Percentiles rank a stretch among this genome's conserved stretches.
Conservation (phyloP, 169 alveolate species). For the Cryptosporidium bovis region DNA sequence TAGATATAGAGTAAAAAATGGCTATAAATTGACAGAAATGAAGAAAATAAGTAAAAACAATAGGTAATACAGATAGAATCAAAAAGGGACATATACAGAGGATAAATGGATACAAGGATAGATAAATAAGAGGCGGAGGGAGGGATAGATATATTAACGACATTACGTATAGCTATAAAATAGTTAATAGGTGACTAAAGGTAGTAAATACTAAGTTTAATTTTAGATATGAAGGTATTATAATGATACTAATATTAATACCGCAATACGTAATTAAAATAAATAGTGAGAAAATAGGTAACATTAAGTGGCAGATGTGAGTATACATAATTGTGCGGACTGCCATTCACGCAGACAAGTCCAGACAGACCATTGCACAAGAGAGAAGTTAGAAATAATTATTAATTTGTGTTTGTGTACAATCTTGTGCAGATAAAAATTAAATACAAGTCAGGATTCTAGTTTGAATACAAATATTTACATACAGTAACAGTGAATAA, state of each 20-base stretch:
- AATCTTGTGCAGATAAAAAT: conserved; percentile 51
- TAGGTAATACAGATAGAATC: no score
- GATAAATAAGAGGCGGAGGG: conserved; percentile 58
- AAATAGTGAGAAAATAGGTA: conserved; percentile 66
- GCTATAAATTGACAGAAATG: no score
- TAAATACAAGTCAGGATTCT: no score
- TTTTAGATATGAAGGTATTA: no score
- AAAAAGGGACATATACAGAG: background rate
- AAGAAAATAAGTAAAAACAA: no score
- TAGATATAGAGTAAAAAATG: no score
- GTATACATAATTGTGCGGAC: conserved; percentile 75
- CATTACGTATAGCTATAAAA: background rate
- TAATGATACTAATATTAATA: no score
- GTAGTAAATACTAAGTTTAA: no score
- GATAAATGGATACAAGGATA: conserved; percentile 60
- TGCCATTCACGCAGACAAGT: conserved; percentile 77
- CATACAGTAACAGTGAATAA: no score
- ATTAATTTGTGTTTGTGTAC: conserved; percentile 56
- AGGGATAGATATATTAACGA: conserved; percentile 45
- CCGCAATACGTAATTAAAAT: background rate
- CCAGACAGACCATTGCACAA: conserved; percentile 76
- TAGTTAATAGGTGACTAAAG: no score
- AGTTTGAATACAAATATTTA: no score
- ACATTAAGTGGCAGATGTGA: conserved; percentile 75
- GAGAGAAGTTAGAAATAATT: conserved; percentile 12